These are phyloP conservation scores for Fraxinus quadrangulata DNA, from an alignment of 257 asterid species.

Conservation along the genomic window DNA sequence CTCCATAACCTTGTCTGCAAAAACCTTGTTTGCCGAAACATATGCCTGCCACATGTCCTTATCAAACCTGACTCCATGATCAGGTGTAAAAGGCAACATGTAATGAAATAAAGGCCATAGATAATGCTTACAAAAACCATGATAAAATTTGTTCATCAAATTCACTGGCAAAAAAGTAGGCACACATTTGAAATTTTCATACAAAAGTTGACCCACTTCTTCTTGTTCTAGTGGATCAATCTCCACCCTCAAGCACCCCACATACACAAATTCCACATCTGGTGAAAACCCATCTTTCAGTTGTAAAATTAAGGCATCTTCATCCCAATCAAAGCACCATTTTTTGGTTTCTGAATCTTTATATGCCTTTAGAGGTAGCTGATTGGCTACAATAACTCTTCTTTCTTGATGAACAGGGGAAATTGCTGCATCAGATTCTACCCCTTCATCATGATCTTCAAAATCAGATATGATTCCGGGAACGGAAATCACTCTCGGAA, in stretches of 20 bases:
- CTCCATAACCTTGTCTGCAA: slow-evolving; percentile 84
- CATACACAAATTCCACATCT: slow-evolving; percentile 60
- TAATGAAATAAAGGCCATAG: slow-evolving; percentile 88
- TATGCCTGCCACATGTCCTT: slow-evolving; percentile 70
- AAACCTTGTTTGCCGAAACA: slow-evolving; percentile 74
- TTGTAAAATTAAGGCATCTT: slow-evolving; percentile 66
- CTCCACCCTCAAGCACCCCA: slow-evolving; percentile 66
- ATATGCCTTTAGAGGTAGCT: slow-evolving; percentile 59
- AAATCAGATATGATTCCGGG: slow-evolving; percentile 69
- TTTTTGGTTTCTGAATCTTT: slow-evolving; percentile 32
- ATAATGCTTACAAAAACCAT: slow-evolving; percentile 82
- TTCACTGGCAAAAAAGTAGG: slow-evolving; percentile 73
- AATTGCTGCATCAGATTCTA: slow-evolving; percentile 36
- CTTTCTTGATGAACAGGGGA: slow-evolving; percentile 44
- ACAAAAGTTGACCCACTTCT: slow-evolving; percentile 61
- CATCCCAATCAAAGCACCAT: slow-evolving; percentile 81
- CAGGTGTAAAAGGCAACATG: slow-evolving; percentile 71
- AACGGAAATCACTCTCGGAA: slow-evolving; percentile 68
- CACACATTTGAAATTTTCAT: slow-evolving; percentile 71
- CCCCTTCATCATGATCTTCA: slow-evolving; percentile 34
- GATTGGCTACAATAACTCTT: slow-evolving; percentile 72
- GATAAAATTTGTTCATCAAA: slow-evolving; percentile 57
- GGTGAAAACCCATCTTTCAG: slow-evolving; percentile 66
- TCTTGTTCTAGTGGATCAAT: slow-evolving; percentile 68
- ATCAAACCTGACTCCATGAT: slow-evolving; percentile 73